These are phyloP conservation scores for Plantago ovata DNA, from an alignment of 257 asterid species.

Conservation along the genomic window DNA sequence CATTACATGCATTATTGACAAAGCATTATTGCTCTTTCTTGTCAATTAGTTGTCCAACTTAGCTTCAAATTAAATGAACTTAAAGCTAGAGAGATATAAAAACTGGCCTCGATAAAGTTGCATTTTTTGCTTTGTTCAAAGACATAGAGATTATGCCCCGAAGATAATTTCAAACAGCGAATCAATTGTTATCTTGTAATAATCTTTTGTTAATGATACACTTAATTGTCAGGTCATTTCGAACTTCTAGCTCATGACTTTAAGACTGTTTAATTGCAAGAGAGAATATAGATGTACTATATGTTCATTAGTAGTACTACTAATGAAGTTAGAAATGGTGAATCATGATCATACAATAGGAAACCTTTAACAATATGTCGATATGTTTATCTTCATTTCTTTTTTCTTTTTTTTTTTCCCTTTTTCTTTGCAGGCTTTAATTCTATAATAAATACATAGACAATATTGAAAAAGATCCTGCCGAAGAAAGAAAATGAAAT, in stretches of 20 bases:
- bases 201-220: neutral
- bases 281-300: neutral
- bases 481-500: too few relatives aligned
- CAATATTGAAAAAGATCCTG: too few relatives aligned
- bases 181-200: conserved; percentile 18
- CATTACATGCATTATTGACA: conserved; percentile 24
- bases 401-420: too few relatives aligned
- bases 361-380: too few relatives aligned
- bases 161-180: conserved; percentile 26
- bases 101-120: conserved; percentile 22
- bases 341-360: conserved; percentile 10
- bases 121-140: conserved; percentile 34
- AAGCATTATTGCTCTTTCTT: conserved; percentile 43
- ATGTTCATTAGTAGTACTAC: too few relatives aligned
- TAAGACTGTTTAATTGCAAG: conserved; percentile 17
- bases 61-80: conserved; percentile 39
- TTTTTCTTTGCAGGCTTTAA: too few relatives aligned
- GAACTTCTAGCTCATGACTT: neutral
- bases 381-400: too few relatives aligned
- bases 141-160: conserved; percentile 56
- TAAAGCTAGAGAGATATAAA: conserved; percentile 17
- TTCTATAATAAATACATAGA: too few relatives aligned
- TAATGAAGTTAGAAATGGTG: conserved; percentile 14
- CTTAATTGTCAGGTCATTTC: conserved; percentile 22
- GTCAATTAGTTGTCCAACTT: conserved; percentile 47